Evolutionary conservation across 768 basidiomycete species (phyloP).

Genomic region (Termitomyces sp.): DNA sequence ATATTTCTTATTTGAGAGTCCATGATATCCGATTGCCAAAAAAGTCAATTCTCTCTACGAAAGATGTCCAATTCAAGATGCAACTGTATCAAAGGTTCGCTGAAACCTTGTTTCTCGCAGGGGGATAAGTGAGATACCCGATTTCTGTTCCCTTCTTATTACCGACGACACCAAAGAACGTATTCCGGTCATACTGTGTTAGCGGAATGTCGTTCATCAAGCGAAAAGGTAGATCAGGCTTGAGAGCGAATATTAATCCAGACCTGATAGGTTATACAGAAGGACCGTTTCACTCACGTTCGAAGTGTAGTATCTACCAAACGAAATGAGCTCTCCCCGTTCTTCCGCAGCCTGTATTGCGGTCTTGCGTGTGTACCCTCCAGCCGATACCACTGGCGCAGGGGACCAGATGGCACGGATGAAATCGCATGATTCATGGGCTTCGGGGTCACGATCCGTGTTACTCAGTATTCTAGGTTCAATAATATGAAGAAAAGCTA

Average conservation of each 20-base stretch:
- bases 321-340: constrained; percentile 22
- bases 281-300: constrained; percentile 20
- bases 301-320: constrained; percentile 26
- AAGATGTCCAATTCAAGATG: background rate
- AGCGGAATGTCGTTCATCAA: constrained; percentile 17
- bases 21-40: too few relatives aligned
- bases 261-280: background rate
- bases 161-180: constrained; percentile 31
- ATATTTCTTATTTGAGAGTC: too few relatives aligned
- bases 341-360: constrained; percentile 33
- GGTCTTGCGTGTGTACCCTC: constrained; percentile 36
- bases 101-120: background rate
- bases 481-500: constrained; percentile 49
- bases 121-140: constrained; percentile 27
- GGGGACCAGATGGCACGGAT: constrained; percentile 42
- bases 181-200: constrained; percentile 26
- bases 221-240: constrained; percentile 8
- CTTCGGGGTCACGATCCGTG: constrained; percentile 7
- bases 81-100: background rate
- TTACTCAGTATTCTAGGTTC: constrained; percentile 30
- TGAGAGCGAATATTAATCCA: background rate
- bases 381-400: constrained; percentile 34
- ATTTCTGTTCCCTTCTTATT: constrained; percentile 17
- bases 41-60: too few relatives aligned
- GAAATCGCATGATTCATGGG: constrained; percentile 34